A percentile compares a stretch with the other conserved stretches of the same genome.
phyloP scores from a whole-genome alignment of 129 eudicot genomes.

The Mikania micrantha region DNA sequence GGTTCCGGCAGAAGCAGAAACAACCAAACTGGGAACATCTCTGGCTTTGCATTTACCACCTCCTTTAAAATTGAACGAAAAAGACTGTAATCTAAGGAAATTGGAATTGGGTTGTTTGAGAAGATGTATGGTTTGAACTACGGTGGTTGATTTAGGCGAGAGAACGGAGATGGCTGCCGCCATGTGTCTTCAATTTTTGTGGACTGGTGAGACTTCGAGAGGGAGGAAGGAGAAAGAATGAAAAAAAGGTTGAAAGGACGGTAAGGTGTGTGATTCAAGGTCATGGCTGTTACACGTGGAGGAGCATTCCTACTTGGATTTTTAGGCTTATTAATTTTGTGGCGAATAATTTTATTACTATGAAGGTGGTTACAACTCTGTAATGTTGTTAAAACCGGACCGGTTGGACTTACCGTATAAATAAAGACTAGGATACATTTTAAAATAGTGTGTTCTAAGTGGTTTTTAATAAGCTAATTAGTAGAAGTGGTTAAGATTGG shows the following conservation, averaged over 20 bases:
- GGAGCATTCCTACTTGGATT: constrained; percentile 26
- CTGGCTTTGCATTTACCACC: constrained; percentile 8
- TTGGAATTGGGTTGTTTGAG: constrained; percentile 33
- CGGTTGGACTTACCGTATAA: too few species aligned
- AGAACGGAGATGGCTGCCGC: constrained; percentile 47
- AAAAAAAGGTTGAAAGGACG: not conserved
- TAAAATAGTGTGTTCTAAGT: too few species aligned
- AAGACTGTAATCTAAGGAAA: constrained; percentile 25
- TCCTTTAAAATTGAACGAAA: constrained; percentile 35
- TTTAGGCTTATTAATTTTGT: not conserved
- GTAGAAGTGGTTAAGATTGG: too few species aligned
- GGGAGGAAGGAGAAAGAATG: not conserved
- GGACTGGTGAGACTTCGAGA: not conserved
- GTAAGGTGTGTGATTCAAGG: too few species aligned
- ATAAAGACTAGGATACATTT: too few species aligned
- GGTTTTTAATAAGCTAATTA: too few species aligned
- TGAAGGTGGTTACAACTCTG: not conserved
- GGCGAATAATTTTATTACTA: not conserved
- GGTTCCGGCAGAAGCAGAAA: constrained; percentile 43
- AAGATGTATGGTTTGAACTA: constrained; percentile 28
- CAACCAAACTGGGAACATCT: constrained; percentile 30
- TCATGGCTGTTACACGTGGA: constrained; percentile 45
- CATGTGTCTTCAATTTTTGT: constrained; percentile 20
- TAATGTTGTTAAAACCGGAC: too few species aligned
- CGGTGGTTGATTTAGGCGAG: constrained; percentile 37